These are phyloP conservation scores for Aquanectria penicillioides DNA, from an alignment of 2,329 filamentous ascomycete genomes.

Conservation along the genomic window DNA sequence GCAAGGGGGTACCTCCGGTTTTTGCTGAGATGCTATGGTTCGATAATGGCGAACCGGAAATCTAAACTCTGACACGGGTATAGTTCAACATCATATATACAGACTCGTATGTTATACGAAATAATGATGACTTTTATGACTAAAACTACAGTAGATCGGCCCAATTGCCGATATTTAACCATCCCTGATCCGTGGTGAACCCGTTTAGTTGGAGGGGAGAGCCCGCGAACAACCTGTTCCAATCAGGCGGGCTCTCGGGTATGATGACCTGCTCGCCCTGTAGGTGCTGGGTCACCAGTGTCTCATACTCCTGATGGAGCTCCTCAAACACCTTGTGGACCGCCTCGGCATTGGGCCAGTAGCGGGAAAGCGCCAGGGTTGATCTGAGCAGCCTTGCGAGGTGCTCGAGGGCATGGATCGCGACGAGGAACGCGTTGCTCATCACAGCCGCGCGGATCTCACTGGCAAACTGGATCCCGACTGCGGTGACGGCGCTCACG, in stretches of 20 bases:
- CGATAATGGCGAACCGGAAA: too few relatives aligned
- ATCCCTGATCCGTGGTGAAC: slow-evolving; percentile 35
- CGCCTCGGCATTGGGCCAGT: slow-evolving; percentile 40
- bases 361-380: slow-evolving; percentile 25
- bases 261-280: slow-evolving; percentile 39
- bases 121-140: background rate
- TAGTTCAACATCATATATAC: background rate
- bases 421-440: slow-evolving; percentile 30
- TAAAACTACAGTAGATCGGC: slow-evolving; percentile 27
- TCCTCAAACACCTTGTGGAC: slow-evolving; percentile 41
- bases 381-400: slow-evolving; percentile 29
- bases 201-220: slow-evolving; percentile 29
- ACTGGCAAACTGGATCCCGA: slow-evolving; percentile 35
- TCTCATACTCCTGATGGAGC: slow-evolving; percentile 37
- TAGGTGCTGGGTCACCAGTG: slow-evolving; percentile 33
- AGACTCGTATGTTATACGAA: background rate
- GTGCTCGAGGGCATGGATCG: slow-evolving; percentile 35
- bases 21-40: too few relatives aligned
- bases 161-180: slow-evolving; percentile 41
- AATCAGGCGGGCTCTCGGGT: slow-evolving; percentile 36
- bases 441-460: slow-evolving; percentile 36
- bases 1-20: too few relatives aligned
- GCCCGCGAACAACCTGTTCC: slow-evolving; percentile 35
- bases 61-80: too few relatives aligned
- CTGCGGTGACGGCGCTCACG: slow-evolving; percentile 37